Base-by-base conservation (phyloP, 768 basidiomycete genomes). In the Sporobolomyces phaffii region DNA sequence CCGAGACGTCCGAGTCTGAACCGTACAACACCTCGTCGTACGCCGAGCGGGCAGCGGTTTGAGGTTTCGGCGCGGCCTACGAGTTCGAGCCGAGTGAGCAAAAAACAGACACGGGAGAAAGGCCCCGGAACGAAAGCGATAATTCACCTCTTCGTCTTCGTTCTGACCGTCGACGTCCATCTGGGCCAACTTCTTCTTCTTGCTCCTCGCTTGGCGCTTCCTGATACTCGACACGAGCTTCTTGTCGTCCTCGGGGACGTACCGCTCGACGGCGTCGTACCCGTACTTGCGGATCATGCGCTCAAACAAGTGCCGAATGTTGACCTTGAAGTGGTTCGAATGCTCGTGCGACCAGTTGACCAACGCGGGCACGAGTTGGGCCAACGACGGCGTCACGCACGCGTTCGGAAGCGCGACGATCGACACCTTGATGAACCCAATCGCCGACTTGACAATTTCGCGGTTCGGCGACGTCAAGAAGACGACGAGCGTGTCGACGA, bases 1-100 rank as follows among this genome's bases (percentile, higher is more conserved):
- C 75, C 44, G 77, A 78, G 36, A 87, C 78, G 75, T 97, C 93
- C 72, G 90, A 91, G 75, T 98, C 96, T 75, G 91, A 94, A 45
- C 92, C 93, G 76, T 98, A 98, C 31, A 99, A 80, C 0, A 97
- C 90, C 75, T 99, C 93, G 76, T 99, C 93, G 70, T 98, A 99
- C 0, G 93, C 92, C 76, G 92, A 88, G 20, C 91, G 90, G 40
- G 84, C 81, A 8, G 81, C 80, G 22, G 81, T 81, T 75, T 85
- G 72, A 24, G 85, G 22, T 75, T 74, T 33, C 78, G 78, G 51
- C 80, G 79, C 53, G 73, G 78, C 85, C 85, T 40, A 17, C 3
- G 6, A 38, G 1, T 28, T 72, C 40, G 60, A 52, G 56, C 26
- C 40, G 8, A 33, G n/a, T 15, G 22, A 34, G 61, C 8, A 26